phyloP scores from a whole-genome alignment of 1,284 basidiomycete genomes.

The Cryptococcus amylolentus region DNA sequence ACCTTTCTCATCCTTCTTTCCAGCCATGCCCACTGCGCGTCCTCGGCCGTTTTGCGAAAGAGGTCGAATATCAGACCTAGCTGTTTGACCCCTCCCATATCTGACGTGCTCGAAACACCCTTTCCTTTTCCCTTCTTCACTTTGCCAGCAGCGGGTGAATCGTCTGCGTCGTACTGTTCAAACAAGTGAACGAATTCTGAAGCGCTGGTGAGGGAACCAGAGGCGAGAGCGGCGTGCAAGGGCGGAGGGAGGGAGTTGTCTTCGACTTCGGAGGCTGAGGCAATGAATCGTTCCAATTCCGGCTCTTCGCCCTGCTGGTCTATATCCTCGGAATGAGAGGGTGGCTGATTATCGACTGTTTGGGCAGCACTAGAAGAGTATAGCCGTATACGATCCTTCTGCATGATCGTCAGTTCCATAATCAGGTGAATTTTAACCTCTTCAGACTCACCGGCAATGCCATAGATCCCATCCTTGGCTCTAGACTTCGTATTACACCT shows the following conservation, averaged over 20 bases:
- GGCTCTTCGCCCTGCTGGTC: neutral
- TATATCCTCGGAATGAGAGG: neutral
- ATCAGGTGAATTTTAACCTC: too few relatives aligned
- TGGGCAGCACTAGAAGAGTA: conserved; percentile 17
- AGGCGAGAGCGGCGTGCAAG: neutral
- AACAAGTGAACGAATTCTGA: neutral
- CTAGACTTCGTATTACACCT: too few relatives aligned
- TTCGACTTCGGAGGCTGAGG: neutral
- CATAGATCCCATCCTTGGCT: too few relatives aligned
- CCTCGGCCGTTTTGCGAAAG: conserved; percentile 9
- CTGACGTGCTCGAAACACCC: neutral
- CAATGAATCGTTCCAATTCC: neutral
- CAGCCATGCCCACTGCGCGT: conserved; percentile 17
- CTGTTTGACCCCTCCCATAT: neutral
- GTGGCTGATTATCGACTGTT: conserved; percentile 1
- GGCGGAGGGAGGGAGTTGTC: neutral
- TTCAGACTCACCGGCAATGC: too few relatives aligned
- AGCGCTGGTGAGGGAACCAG: neutral
- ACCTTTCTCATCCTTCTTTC: neutral
- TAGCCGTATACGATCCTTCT: neutral
- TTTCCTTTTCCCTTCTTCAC: neutral
- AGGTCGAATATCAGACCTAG: conserved; percentile 11
- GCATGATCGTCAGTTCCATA: too few relatives aligned
- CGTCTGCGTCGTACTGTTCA: neutral
- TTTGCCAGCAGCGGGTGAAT: neutral